These are phyloP conservation scores for Astragalus glycyphyllos DNA, from an alignment of 306 rosid species.

Conservation along the genomic window DNA sequence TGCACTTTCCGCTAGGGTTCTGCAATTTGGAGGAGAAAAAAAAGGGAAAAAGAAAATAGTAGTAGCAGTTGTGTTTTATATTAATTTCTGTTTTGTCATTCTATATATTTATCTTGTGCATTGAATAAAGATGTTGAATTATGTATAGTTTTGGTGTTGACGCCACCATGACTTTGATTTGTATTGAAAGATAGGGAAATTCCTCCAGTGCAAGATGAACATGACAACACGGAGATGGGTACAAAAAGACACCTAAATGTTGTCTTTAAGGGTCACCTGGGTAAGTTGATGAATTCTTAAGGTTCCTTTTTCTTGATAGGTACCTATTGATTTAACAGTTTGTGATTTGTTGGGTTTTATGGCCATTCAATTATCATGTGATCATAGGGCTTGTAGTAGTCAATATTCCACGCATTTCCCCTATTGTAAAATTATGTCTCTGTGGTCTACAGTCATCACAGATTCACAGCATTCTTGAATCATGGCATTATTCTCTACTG, in stretches of 20 bases:
- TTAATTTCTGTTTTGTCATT: background rate
- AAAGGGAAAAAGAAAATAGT: background rate
- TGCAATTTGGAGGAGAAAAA: background rate
- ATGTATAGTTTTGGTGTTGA: too few species aligned
- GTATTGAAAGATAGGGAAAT: too few species aligned
- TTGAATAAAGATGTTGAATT: too few species aligned
- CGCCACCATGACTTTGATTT: too few species aligned
- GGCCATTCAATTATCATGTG: background rate
- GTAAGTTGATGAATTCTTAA: slow-evolving; percentile 58
- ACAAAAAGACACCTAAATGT: slow-evolving; percentile 85
- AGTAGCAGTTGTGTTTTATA: background rate
- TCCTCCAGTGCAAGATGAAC: too few species aligned
- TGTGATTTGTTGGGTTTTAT: background rate
- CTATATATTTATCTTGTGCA: too few species aligned
- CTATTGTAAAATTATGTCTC: slow-evolving; percentile 1
- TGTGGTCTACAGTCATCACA: slow-evolving; percentile 8
- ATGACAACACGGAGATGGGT: slow-evolving; percentile 44
- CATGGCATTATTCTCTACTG: background rate
- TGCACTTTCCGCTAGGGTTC: background rate
- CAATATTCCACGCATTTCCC: background rate
- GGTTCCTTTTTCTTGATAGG: background rate
- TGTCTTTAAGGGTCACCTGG: slow-evolving; percentile 96
- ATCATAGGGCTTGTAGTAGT: background rate
- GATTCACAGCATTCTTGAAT: background rate
- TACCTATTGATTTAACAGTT: background rate